Conservation (phyloP, 257 asterid genomes). For the Agastache rugosa region DNA sequence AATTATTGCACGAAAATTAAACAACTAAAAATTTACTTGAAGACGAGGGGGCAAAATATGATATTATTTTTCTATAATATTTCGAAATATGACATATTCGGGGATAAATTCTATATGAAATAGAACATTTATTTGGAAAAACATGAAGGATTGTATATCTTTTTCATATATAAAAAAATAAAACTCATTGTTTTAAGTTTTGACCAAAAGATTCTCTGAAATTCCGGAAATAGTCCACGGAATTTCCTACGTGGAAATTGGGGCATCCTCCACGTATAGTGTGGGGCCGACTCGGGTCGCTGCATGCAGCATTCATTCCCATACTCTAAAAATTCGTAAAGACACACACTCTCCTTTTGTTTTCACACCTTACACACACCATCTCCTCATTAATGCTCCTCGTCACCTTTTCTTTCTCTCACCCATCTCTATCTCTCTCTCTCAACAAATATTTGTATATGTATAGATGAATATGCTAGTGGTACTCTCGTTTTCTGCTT, state of each 20-base stretch:
- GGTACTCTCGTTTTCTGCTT: not conserved
- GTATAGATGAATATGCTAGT: not conserved
- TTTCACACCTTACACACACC: not conserved
- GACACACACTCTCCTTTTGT: not conserved
- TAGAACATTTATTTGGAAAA: no score
- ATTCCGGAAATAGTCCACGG: not conserved
- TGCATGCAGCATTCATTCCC: not conserved
- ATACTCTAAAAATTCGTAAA: no score
- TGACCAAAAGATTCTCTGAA: not conserved
- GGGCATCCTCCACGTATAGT: not conserved
- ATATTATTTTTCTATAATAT: no score
- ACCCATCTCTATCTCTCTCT: not conserved
- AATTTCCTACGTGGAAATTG: not conserved
- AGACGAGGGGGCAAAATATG: no score
- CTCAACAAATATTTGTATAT: not conserved
- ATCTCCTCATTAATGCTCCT: not conserved
- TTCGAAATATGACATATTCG: no score
- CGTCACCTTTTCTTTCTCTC: no score
- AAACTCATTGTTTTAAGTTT: not conserved
- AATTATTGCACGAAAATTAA: no score
- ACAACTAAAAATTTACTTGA: no score
- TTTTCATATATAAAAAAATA: no score
- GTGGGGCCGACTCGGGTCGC: not conserved
- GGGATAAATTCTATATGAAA: no score
- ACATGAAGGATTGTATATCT: no score